Base-by-base conservation (phyloP, 1,284 basidiomycete genomes). In the Xerocomus nothofagi region DNA sequence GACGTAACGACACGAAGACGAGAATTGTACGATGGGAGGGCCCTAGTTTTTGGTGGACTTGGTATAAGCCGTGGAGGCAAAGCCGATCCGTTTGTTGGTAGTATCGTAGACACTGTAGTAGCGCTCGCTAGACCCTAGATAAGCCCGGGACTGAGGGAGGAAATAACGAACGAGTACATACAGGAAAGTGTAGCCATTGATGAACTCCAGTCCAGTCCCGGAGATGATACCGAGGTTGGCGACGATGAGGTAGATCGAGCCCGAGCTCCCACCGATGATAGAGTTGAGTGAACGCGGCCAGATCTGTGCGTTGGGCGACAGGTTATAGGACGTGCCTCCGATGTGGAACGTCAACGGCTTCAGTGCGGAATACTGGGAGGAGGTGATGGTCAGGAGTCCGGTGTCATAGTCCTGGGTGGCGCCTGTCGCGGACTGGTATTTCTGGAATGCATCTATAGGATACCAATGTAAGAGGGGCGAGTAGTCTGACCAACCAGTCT, bases 281-380 rank as follows among this genome's bases (percentile, higher is more conserved):
- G 58, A 50, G 66, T 80, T 79, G 50, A 75, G 62, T 30, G 65
- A 50, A 44, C 77, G 73, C 12, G 78, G 78, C 76, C 76, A 80
- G 56, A 78, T 75, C 62, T 81, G 79, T 5, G 74, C 78, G 57
- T 80, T 76, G n/a, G 74, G 57, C 11, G 70, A 74, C 32, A 80
- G 60, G 59, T 71, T 63, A 63, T 68, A 70, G 46, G 67, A 61
- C 54, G 48, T 49, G 17, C 33, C 37, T 12, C 70, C 71, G 49
- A 78, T 72, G 37, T 61, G 64, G 65, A 78, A 75, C 62, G 69
- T 67, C 27, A 79, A 61, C 32, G 65, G 67, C 61, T 76, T 49
- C 21, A 77, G 65, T 24, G 61, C 67, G 40, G 49, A 47, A 59
- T 71, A 76, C 56, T 78, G 75, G 11, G 52, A 47, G 12, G 65